These are phyloP conservation scores for Casuarina cunninghamiana DNA, from an alignment of 306 rosid genomes.

Conservation along the genomic window DNA sequence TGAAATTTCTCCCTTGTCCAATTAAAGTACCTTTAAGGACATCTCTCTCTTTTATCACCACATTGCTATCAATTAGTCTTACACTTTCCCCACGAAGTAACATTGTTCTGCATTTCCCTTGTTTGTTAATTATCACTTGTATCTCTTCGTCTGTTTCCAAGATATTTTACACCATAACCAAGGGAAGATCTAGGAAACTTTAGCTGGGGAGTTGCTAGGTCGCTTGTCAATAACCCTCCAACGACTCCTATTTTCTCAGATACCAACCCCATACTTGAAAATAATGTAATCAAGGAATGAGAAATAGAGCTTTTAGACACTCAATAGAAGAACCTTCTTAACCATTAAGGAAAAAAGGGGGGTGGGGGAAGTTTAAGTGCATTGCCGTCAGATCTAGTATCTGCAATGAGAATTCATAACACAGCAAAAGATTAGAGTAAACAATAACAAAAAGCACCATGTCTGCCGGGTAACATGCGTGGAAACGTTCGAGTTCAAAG, in stretches of 20 bases:
- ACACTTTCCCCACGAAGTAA: neutral
- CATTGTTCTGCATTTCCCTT: neutral
- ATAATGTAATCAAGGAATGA: neutral
- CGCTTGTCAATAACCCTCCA: neutral
- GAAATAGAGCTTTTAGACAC: neutral
- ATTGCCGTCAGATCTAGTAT: slow-evolving; percentile 46
- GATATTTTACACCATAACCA: neutral
- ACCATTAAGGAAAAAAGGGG: slow-evolving; percentile 19
- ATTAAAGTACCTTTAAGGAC: neutral
- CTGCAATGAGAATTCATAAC: slow-evolving; percentile 12
- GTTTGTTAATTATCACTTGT: neutral
- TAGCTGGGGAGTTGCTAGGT: neutral
- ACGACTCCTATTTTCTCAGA: too few species aligned
- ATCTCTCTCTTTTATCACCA: neutral
- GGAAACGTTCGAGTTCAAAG: neutral
- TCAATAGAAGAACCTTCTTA: slow-evolving; percentile 18
- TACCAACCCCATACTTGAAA: too few species aligned
- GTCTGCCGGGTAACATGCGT: neutral
- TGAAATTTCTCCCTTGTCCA: neutral
- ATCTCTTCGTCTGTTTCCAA: neutral
- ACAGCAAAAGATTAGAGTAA: neutral
- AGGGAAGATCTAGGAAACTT: neutral
- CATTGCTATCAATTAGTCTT: neutral
- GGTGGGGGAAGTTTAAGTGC: slow-evolving; percentile 1
- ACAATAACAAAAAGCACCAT: slow-evolving; percentile 6